Evolutionary conservation across 164 flowering plant species (phyloP), one percentile per base, ranked within the genome.

Genomic region (Liquidambar formosana): DNA sequence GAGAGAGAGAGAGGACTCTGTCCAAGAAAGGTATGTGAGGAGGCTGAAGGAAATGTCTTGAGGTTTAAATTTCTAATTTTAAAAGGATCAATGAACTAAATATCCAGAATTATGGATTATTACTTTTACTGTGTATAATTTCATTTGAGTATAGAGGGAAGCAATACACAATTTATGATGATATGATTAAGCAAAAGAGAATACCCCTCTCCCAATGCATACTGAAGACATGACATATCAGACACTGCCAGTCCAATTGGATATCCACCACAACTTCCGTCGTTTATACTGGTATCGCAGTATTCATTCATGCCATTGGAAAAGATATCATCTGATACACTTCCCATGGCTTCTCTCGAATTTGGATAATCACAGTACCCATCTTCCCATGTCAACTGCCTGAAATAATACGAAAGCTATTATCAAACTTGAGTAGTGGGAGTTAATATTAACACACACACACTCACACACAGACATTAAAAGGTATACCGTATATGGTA

Each of bases 171-270:
- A 46, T 57, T 15, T 46, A n/a, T 33, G 21, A 59, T 44, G 18
- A 47, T 19, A 62, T 23, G 11, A 12, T 47, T 10, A 56, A 70
- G 61, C 9, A 77, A 44, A 65, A 52, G 65, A 63, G 51, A 74
- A 63, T 90, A 94, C 98, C 98, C 97, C 59, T 88, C 88, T 69
- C 94, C 96, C 33, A 85, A 16, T 46, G 82, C 53, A 73, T 90
- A 83, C 54, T 77, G 76, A 66, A 74, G 77, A 72, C 64, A 51
- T 52, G 89, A 83, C 93, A 91, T 91, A 64, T 85, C 76, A 58
- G 86, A 81, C 70, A 90, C 68, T n/a, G 85, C 82, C 33, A 67
- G 57, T 73, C 73, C 82, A 61, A 89, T 54, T 52, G 84, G 71
- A 74, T 74, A 73, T 46, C 62, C 86, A 41, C 51, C 61, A 53